phyloP scores from a whole-genome alignment of 306 rosid genomes.

The Prunus salicina region DNA sequence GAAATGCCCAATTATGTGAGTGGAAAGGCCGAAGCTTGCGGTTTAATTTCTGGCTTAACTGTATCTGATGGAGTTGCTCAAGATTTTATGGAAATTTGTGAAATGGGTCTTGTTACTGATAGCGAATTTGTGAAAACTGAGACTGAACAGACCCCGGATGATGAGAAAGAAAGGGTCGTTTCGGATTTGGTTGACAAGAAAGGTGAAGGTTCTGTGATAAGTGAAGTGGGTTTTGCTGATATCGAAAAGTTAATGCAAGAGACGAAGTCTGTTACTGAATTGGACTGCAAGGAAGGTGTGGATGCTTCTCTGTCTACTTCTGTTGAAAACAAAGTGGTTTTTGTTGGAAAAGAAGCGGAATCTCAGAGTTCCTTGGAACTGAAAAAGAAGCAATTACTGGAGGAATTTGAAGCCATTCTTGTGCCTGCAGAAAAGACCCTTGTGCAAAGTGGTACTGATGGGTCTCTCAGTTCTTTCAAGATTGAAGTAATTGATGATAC shows the following conservation, averaged over 20 bases:
- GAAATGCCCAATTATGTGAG: slow-evolving; percentile 9
- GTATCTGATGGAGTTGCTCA: slow-evolving; percentile 7
- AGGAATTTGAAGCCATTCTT: slow-evolving; percentile 53
- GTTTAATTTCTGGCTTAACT: slow-evolving; percentile 4
- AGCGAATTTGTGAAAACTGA: slow-evolving; percentile 18
- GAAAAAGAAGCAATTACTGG: slow-evolving; percentile 54
- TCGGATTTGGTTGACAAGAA: slow-evolving; percentile 11
- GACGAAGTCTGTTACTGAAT: not conserved
- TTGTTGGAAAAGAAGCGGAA: slow-evolving; percentile 15
- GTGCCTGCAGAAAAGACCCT: slow-evolving; percentile 29
- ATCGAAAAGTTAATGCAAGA: not conserved
- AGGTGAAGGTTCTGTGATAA: not conserved
- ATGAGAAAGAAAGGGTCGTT: slow-evolving; percentile 8
- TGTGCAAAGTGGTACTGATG: not conserved
- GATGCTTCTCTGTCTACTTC: not conserved
- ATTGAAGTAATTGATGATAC: slow-evolving; percentile 80
- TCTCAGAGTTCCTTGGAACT: slow-evolving; percentile 29
- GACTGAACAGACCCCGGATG: not conserved
- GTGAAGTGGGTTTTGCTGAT: not conserved
- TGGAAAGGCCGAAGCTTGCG: slow-evolving; percentile 2
- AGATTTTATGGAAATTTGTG: not conserved
- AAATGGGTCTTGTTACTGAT: slow-evolving; percentile 12
- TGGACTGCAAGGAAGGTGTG: slow-evolving; percentile 5
- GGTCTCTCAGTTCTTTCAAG: slow-evolving; percentile 30
- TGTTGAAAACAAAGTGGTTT: not conserved